phyloP scores from a whole-genome alignment of 2,329 filamentous ascomycete species.

The Clarireedia monteithiana region DNA sequence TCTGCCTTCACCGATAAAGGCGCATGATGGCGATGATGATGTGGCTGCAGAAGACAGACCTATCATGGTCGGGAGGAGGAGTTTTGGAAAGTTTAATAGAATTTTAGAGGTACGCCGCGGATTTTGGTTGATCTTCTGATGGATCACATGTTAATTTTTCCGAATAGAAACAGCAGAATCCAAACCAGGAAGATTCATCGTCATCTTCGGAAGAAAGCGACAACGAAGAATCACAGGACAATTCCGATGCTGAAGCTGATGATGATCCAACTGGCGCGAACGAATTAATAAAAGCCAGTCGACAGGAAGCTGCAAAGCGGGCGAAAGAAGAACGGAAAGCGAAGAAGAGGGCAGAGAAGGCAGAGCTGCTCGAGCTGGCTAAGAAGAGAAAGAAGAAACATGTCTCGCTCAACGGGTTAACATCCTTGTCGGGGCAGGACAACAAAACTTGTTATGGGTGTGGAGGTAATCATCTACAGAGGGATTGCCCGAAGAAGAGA shows the following conservation, averaged over 20 bases:
- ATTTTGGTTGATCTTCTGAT: not conserved
- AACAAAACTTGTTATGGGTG: constrained; percentile 47
- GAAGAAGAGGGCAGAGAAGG: constrained; percentile 41
- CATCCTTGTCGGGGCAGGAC: constrained; percentile 48
- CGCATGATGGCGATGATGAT: constrained; percentile 24
- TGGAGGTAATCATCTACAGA: constrained; percentile 49
- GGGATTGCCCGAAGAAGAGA: constrained; percentile 43
- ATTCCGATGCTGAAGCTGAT: constrained; percentile 24
- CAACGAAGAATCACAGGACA: constrained; percentile 17
- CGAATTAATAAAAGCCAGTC: constrained; percentile 37
- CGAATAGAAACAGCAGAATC: constrained; percentile 33
- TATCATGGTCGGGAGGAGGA: constrained; percentile 35
- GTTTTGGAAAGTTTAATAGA: constrained; percentile 42
- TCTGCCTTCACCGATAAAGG: constrained; percentile 16
- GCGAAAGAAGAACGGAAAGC: constrained; percentile 36
- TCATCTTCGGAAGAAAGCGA: constrained; percentile 28
- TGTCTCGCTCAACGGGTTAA: constrained; percentile 53
- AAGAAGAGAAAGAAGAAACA: constrained; percentile 57
- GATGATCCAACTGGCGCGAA: constrained; percentile 35
- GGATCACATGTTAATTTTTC: constrained; percentile 9
- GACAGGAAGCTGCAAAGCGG: constrained; percentile 36
- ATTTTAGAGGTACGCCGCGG: constrained; percentile 27
- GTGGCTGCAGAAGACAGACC: constrained; percentile 24
- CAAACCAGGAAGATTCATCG: constrained; percentile 29
- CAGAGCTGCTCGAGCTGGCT: constrained; percentile 43